Conservation (phyloP, 495 filamentous ascomycete species). For the Hypoxylon cercidicola region DNA sequence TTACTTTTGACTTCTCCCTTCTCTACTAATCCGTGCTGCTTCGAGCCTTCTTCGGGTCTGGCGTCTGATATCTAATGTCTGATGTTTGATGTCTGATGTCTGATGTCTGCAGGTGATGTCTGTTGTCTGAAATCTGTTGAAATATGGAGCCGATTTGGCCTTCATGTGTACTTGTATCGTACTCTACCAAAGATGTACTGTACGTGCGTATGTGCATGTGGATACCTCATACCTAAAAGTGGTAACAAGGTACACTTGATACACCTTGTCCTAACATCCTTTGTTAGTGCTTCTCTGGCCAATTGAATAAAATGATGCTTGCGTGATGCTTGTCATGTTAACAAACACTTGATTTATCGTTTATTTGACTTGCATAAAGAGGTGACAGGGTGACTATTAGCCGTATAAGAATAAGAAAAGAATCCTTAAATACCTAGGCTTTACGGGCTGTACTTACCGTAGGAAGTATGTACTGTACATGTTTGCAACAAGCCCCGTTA, state of each 20-base stretch:
- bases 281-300: slow-evolving; percentile 19
- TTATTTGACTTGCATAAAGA: slow-evolving; percentile 36
- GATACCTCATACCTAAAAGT: slow-evolving; percentile 26
- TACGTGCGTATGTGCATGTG: slow-evolving; percentile 18
- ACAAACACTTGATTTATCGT: slow-evolving; percentile 17
- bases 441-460: slow-evolving; percentile 23
- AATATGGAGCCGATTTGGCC: too few relatives aligned
- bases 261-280: slow-evolving; percentile 20
- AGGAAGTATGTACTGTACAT: slow-evolving; percentile 21
- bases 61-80: too few relatives aligned
- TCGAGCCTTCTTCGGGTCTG: too few relatives aligned
- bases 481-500: slow-evolving; percentile 17
- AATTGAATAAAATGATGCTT: slow-evolving; percentile 24
- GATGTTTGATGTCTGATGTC: too few relatives aligned
- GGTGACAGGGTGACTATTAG: slow-evolving; percentile 19
- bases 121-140: too few relatives aligned
- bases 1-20: too few relatives aligned
- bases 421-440: neutral
- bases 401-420: too few relatives aligned
- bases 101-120: too few relatives aligned
- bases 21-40: too few relatives aligned
- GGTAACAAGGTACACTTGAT: slow-evolving; percentile 14
- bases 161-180: slow-evolving; percentile 1
- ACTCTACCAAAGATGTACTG: slow-evolving; percentile 7
- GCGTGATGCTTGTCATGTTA: slow-evolving; percentile 2